Base-by-base conservation (phyloP, 805 yeast species). In the Sugiyamaella mastotermitis region DNA sequence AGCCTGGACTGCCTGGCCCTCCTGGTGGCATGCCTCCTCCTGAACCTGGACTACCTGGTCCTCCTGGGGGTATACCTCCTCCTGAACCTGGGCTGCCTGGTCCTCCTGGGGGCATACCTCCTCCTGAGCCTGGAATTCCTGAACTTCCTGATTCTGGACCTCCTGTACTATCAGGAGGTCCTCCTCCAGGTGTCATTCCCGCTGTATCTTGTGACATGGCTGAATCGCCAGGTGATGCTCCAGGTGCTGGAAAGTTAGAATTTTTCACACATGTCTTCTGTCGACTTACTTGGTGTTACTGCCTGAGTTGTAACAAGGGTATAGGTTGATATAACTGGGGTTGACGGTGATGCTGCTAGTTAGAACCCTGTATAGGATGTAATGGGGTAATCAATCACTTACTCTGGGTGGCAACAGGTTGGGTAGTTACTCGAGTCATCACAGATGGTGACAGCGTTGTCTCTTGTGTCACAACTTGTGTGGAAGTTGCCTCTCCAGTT, bases 401-500 rank as follows among this genome's bases (percentile, higher is more conserved):
- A n/a, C n/a, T n/a, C n/a, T n/a, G n/a, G n/a, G n/a, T n/a, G n/a
- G n/a, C n/a, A n/a, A n/a, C n/a, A n/a, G n/a, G n/a, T n/a, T n/a
- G n/a, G n/a, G n/a, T n/a, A n/a, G n/a, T n/a, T n/a, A n/a, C n/a
- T n/a, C n/a, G n/a, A n/a, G n/a, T n/a, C n/a, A n/a, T 25, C 28
- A 14, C n/a, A n/a, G n/a, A n/a, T n/a, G n/a, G n/a, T n/a, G n/a
- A n/a, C n/a, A n/a, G n/a, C n/a, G n/a, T n/a, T n/a, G n/a, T n/a
- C n/a, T n/a, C n/a, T n/a, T 24, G 13, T 13, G 30, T 22, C 15
- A 33, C 19, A 13, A 15, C 11, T 23, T 15, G 13, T 21, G 30
- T 33, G 6, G 11, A 6, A 7, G 37, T 33, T 11, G 19, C 39
- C 13, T 29, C 21, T 10, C 35, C 39, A n/a, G 39, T 17, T n/a